Evolutionary conservation across 805 yeast genomes (phyloP).

Genomic region (Candida tammaniensis): DNA sequence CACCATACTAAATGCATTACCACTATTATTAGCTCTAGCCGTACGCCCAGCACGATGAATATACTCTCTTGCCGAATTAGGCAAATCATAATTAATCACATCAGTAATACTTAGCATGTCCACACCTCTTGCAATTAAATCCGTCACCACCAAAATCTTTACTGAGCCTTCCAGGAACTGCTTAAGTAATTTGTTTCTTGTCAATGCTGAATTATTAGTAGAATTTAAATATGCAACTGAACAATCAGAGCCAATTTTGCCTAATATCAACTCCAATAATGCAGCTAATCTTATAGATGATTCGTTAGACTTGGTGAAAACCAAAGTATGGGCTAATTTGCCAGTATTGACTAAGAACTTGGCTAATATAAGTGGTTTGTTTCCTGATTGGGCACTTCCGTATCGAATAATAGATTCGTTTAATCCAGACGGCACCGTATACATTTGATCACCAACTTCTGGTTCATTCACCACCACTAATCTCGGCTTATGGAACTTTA

Average conservation of each 20-base stretch:
- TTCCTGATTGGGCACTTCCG: conserved; percentile 35
- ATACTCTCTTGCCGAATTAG: conserved; percentile 84
- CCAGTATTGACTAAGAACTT: conserved; percentile 43
- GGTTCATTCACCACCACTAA: conserved; percentile 69
- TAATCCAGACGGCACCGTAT: conserved; percentile 56
- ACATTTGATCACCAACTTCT: conserved; percentile 49
- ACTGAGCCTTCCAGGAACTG: conserved; percentile 55
- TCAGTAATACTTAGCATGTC: conserved; percentile 68
- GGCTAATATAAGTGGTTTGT: conserved; percentile 74
- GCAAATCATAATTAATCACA: conserved; percentile 89
- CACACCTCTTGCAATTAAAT: conserved; percentile 93
- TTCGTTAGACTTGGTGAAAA: conserved; percentile 81
- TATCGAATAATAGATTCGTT: conserved; percentile 43
- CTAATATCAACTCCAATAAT: conserved; percentile 46
- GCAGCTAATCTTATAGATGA: conserved; percentile 77
- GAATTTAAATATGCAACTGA: conserved; percentile 52
- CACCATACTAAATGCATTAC: conserved; percentile 72
- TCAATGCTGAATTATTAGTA: conserved; percentile 47
- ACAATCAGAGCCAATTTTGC: conserved; percentile 16
- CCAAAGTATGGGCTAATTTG: conserved; percentile 42
- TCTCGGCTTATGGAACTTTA: conserved; percentile 70
- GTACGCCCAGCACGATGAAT: conserved; percentile 97
- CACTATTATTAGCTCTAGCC: conserved; percentile 83
- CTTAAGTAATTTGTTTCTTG: conserved; percentile 54
- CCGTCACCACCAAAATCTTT: conserved; percentile 71